phyloP scores from a whole-genome alignment of 2,329 filamentous ascomycete genomes.

The Stagonosporopsis chrysanthemi region DNA sequence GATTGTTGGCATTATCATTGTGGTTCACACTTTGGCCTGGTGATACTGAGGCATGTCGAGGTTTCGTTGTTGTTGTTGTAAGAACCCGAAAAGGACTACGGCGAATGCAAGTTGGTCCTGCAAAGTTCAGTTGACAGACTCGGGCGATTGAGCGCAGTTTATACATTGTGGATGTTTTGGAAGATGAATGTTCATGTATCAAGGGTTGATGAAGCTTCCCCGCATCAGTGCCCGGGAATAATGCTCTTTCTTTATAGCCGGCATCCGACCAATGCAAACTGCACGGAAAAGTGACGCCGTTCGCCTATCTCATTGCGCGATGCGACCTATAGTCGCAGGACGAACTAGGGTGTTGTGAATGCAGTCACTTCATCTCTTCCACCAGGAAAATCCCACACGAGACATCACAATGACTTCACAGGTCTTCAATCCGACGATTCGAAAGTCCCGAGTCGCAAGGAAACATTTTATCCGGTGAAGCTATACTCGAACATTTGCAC shows the following conservation, averaged over 20 bases:
- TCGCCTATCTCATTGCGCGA: too few species aligned
- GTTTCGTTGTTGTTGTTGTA: conserved; percentile 21
- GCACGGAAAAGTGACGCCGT: too few species aligned
- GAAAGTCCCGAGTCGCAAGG: too few species aligned
- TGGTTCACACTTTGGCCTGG: conserved; percentile 36
- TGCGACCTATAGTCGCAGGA: too few species aligned
- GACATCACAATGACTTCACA: too few species aligned
- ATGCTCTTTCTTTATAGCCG: neutral
- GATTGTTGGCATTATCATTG: conserved; percentile 52
- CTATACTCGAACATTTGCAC: too few species aligned
- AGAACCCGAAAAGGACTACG: conserved; percentile 13
- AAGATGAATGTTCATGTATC: neutral
- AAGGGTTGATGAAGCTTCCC: conserved; percentile 8
- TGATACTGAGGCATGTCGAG: conserved; percentile 27
- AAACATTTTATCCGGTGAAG: too few species aligned
- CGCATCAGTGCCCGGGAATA: conserved; percentile 12
- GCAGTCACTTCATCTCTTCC: too few species aligned
- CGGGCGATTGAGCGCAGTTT: neutral
- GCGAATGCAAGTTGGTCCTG: neutral
- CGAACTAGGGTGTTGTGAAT: too few species aligned
- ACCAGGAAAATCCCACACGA: too few species aligned
- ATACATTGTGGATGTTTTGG: conserved; percentile 1
- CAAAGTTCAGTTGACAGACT: neutral
- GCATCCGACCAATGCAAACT: too few species aligned
- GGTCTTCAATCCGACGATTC: too few species aligned